These are phyloP conservation scores for Botrytis byssoidea DNA, from an alignment of 2,329 filamentous ascomycete genomes.

Conservation along the genomic window DNA sequence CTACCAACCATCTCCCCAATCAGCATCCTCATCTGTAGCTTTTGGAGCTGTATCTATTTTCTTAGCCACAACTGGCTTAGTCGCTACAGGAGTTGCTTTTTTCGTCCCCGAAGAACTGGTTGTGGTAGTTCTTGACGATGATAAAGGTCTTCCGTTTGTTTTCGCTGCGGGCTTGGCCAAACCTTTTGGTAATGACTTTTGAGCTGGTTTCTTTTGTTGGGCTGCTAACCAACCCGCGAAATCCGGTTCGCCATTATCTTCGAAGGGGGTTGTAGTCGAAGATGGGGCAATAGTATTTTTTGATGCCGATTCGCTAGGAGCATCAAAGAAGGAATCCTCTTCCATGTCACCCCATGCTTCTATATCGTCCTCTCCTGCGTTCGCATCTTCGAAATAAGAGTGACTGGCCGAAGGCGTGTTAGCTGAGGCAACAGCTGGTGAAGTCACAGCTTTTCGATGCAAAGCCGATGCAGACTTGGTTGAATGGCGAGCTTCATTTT, in stretches of 20 bases:
- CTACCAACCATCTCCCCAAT: constrained; percentile 66
- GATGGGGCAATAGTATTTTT: constrained; percentile 34
- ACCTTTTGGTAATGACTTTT: constrained; percentile 78
- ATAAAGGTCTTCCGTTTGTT: constrained; percentile 34
- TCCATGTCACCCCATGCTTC: constrained; percentile 71
- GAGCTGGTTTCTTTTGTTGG: constrained; percentile 65
- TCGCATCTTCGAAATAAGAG: constrained; percentile 55
- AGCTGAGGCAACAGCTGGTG: constrained; percentile 46
- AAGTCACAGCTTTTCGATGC: constrained; percentile 59
- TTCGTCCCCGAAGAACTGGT: constrained; percentile 39
- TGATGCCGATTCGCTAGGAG: constrained; percentile 27
- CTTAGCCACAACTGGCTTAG: constrained; percentile 46
- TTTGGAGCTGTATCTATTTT: constrained; percentile 70
- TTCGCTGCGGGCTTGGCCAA: constrained; percentile 58
- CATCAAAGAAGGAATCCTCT: constrained; percentile 51
- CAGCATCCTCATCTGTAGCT: constrained; percentile 54
- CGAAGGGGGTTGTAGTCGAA: constrained; percentile 55
- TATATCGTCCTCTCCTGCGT: constrained; percentile 60
- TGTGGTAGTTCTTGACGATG: constrained; percentile 41
- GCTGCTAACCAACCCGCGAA: constrained; percentile 94
- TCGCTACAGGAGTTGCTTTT: constrained; percentile 32
- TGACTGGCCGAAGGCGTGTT: constrained; percentile 48
- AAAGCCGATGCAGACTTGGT: constrained; percentile 54
- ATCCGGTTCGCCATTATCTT: constrained; percentile 86
- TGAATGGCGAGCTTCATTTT: constrained; percentile 39